Evolutionary conservation across 768 basidiomycete genomes (phyloP), one percentile per base, ranked within the genome.

Genomic region (Hemileccinum impolitum): DNA sequence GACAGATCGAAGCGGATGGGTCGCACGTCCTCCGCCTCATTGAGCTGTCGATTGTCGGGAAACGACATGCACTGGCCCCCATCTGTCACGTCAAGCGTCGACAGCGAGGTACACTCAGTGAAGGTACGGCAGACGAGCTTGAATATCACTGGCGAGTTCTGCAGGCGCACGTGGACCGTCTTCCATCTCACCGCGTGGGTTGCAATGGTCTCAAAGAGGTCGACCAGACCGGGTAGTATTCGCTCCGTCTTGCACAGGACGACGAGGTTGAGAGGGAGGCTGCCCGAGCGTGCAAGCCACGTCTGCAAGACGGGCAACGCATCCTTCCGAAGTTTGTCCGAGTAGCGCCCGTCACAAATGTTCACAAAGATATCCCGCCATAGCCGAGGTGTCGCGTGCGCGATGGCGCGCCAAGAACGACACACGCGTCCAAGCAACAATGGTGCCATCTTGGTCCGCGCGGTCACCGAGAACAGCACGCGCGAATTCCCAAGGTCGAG

Each of bases 361-460:
- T 55, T 55, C 9, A 64, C 14, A 21, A 45, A 42, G 19, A 63
- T 28, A 40, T 59, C 52, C 10, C 39, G 53, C 67, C 67, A 69
- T 1, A 69, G 43, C 14, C 45, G 45, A 18, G 67, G 67, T 1
- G 68, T 69, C 12, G 57, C 45, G 3, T 55, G 51, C 1, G 54
- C 48, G 3, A 67, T 46, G 9, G 45, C 49, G 8, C 66, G 59
- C 66, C 68, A 69, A 0, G 52, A 18, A 42, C 59, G 57, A 38
- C 67, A 69, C 17, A 69, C 60, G 0, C 63, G 63, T 4, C 61
- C 63, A 6, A 69, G 61, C 2, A 66, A 30, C 26, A 69, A n/a
- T 1, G 66, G 68, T 0, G 61, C 60, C 9, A 48, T 51, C 35
- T 18, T 49, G 47, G 11, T 13, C 31, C 55, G 46, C 15, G 44